A percentile compares a stretch with the other conserved stretches of the same genome.
Evolutionary conservation across 2,329 filamentous ascomycete genomes (phyloP).

Genomic region (Colletotrichum filicis): DNA sequence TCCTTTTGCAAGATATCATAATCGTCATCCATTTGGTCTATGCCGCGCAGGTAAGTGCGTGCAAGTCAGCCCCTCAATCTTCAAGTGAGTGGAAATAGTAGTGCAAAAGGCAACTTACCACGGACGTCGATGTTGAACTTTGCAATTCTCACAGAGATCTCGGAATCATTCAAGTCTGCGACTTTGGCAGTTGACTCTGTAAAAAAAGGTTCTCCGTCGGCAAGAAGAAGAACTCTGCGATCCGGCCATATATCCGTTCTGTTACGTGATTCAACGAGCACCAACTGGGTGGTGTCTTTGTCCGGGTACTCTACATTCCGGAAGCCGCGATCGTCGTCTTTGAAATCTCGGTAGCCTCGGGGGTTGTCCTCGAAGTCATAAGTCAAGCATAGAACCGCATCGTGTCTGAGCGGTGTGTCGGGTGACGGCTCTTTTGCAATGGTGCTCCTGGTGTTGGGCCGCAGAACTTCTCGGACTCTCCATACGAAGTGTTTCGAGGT

Average conservation of each 20-base stretch:
- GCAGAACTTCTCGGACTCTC: background rate
- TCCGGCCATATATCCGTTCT: background rate
- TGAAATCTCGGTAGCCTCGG: background rate
- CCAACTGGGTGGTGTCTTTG: background rate
- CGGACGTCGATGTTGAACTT: background rate
- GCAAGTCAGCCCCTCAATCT: too few species aligned
- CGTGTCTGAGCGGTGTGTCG: background rate
- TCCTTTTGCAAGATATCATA: background rate
- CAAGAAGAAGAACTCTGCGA: background rate
- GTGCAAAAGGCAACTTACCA: background rate
- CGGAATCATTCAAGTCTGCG: background rate
- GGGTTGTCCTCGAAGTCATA: conserved; percentile 9
- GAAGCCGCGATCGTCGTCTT: background rate
- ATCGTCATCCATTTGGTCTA: background rate
- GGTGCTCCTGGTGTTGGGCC: background rate
- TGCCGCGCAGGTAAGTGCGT: background rate
- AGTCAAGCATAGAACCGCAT: background rate
- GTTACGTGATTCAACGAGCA: background rate
- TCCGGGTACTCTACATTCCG: background rate
- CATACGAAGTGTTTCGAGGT: conserved; percentile 9
- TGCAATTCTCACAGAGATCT: background rate
- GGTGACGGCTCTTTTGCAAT: background rate
- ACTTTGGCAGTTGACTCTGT: background rate
- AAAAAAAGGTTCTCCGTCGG: background rate
- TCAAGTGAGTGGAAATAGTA: too few species aligned